Evolutionary conservation across 331 rosid genomes (phyloP).

Genomic region (Quercus tomentella): DNA sequence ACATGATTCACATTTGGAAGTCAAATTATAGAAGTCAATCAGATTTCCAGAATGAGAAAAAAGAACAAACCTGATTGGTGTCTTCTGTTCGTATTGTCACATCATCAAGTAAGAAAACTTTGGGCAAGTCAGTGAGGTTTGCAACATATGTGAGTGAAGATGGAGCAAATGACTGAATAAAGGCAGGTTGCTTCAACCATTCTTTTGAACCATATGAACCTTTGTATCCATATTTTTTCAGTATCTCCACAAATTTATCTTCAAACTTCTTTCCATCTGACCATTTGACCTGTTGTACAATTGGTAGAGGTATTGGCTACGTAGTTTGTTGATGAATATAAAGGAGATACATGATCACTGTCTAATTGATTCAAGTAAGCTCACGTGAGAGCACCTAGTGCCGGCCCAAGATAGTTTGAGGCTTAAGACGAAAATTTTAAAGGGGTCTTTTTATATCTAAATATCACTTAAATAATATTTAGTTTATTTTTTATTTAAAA

Average conservation of each 20-base stretch:
- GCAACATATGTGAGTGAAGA: conserved; percentile 63
- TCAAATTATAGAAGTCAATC: too few species aligned
- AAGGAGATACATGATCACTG: neutral
- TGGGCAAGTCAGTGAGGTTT: conserved; percentile 79
- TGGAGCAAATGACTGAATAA: conserved; percentile 97
- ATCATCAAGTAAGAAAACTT: conserved; percentile 69
- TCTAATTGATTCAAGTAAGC: too few species aligned
- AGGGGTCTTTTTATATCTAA: too few species aligned
- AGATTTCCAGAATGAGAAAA: neutral
- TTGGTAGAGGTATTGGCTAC: neutral
- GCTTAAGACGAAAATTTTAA: too few species aligned
- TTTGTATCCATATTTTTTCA: conserved; percentile 77
- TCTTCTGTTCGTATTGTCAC: conserved; percentile 61
- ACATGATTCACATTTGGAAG: too few species aligned
- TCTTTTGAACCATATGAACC: conserved; percentile 84
- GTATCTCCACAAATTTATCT: conserved; percentile 80
- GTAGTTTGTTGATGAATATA: neutral
- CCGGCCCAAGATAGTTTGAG: too few species aligned
- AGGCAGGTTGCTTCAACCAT: conserved; percentile 84
- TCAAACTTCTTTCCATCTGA: conserved; percentile 59
- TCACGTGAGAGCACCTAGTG: too few species aligned
- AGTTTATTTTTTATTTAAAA: too few species aligned
- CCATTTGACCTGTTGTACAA: conserved; percentile 79
- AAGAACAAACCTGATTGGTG: conserved; percentile 75
- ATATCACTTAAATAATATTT: too few species aligned